Conservation (phyloP, 306 rosid species). For the Pyrus pyrifolia region DNA sequence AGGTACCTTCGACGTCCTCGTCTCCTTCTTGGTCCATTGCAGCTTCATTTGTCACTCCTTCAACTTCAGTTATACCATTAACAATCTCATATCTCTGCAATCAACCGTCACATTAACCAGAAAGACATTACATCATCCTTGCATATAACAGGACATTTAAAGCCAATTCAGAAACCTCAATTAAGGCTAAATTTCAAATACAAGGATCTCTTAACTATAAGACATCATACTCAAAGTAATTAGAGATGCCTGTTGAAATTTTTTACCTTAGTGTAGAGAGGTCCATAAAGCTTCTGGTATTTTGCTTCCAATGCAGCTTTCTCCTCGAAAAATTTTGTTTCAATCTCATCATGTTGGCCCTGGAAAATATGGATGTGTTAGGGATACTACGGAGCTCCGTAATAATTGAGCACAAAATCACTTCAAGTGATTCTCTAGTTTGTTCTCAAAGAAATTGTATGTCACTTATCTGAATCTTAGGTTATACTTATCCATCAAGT, state of each 20-base stretch:
- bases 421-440: neutral
- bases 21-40: conserved; percentile 33
- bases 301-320: conserved; percentile 83
- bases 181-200: neutral
- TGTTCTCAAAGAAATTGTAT: neutral
- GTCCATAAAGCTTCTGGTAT: conserved; percentile 68
- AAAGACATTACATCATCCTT: neutral
- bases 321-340: conserved; percentile 68
- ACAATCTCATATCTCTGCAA: conserved; percentile 67
- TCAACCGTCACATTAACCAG: conserved; percentile 2
- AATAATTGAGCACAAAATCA: no score
- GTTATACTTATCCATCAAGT: neutral
- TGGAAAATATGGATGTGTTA: conserved; percentile 1
- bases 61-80: conserved; percentile 56
- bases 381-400: neutral
- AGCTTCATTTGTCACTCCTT: conserved; percentile 36
- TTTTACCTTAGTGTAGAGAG: conserved; percentile 57
- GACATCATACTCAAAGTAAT: conserved; percentile 1
- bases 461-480: neutral
- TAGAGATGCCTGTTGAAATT: neutral
- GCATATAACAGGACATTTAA: conserved; percentile 4
- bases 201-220: neutral
- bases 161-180: neutral
- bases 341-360: conserved; percentile 65
- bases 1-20: conserved; percentile 36